Evolutionary conservation across 2,329 filamentous ascomycete species (phyloP), one percentile per base, ranked within the genome.

Genomic region (Onygena corvina): DNA sequence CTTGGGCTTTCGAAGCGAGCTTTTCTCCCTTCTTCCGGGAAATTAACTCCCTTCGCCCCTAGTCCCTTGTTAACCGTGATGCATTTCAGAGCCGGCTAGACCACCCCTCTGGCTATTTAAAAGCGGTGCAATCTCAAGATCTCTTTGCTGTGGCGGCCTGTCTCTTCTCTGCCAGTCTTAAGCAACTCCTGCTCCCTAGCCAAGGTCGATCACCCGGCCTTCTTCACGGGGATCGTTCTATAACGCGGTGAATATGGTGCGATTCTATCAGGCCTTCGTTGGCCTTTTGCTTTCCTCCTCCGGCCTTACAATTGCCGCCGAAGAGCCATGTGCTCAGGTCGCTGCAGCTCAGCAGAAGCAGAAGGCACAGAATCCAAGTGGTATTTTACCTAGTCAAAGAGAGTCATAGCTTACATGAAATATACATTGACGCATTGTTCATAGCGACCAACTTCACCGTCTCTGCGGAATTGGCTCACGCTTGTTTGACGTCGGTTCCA

Each of bases 401-500:
- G 36, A 23, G 18, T 20, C 14, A 20, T 38, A n/a, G n/a, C n/a
- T n/a, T n/a, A n/a, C n/a, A n/a, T 20, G 18, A 18, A 38, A 18
- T 9, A 5, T 12, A 23, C 7, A 18, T 12, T 30, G 30, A 12
- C 9, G 18, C 33, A 3, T 12, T 12, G 8, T 35, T 20, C 30
- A 21, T 46, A 50, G 50, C 50, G 5, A 34, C 12, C 6, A 42
- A 50, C 44, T 52, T 49, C 46, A 38, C 40, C 12, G 18, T 53
- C 8, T 21, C 51, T 6, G 55, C 56, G 7, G 45, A 58, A 34
- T 27, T 53, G 16, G 58, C 58, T 20, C 52, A 58, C 47, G 53
- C 52, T 4, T 59, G 58, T 38, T 49, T 59, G 30, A 45, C 18
- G 12, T 54, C 58, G 3, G 55, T 59, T 2, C 58, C 58, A 11